phyloP scores from a whole-genome alignment of 345 rosid genomes.

The Clarkia xantiana region DNA sequence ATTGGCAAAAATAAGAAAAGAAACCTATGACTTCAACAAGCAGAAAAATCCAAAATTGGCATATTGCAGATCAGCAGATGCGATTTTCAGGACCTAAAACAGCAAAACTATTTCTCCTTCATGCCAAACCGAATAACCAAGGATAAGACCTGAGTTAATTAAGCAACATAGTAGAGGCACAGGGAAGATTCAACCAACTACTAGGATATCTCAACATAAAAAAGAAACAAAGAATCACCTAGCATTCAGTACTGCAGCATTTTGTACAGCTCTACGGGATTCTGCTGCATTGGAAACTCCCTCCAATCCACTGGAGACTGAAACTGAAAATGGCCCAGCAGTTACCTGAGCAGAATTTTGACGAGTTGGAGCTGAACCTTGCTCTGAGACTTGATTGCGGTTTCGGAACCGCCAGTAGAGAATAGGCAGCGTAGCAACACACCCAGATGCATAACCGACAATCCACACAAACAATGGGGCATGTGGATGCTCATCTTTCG shows the following conservation, averaged over 20 bases:
- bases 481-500: conserved; percentile 66
- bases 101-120: no score
- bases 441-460: conserved; percentile 83
- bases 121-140: no score
- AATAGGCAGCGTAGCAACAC: conserved; percentile 77
- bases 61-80: no score
- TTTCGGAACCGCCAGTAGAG: conserved; percentile 78
- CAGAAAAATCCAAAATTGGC: no score
- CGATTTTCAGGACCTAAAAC: no score
- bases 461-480: conserved; percentile 79
- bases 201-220: not conserved
- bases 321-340: conserved; percentile 61
- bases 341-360: conserved; percentile 48
- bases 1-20: no score
- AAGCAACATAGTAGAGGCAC: not conserved
- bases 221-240: conserved; percentile 30
- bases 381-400: conserved; percentile 52
- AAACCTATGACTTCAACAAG: no score
- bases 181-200: not conserved
- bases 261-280: conserved; percentile 46
- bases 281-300: conserved; percentile 31
- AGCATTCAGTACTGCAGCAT: conserved; percentile 33
- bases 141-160: no score
- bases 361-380: conserved; percentile 52
- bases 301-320: conserved; percentile 66